A percentile compares a stretch with the other conserved stretches of the same genome.
Evolutionary conservation across 2,329 filamentous ascomycete species (phyloP).

Genomic region (Exophiala sp.): DNA sequence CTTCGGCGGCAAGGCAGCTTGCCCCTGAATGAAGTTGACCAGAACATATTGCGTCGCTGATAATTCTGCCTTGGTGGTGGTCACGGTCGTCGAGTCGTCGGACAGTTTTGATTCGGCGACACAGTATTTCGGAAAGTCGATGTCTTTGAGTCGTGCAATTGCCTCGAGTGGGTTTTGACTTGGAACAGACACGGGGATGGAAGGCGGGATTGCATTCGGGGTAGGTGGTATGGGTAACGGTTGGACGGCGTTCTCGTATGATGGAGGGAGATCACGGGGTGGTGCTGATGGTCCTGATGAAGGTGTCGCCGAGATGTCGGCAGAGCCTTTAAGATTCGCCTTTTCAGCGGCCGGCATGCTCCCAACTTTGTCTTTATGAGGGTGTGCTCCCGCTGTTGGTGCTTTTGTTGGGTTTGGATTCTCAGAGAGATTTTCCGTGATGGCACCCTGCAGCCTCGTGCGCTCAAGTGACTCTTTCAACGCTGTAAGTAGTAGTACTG

Average conservation of each 20-base stretch:
- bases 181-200: conserved; percentile 4
- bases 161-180: conserved; percentile 20
- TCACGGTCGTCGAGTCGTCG: conserved; percentile 28
- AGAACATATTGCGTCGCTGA: conserved; percentile 27
- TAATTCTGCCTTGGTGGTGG: conserved; percentile 28
- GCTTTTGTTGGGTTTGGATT: too few relatives aligned
- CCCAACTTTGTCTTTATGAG: too few relatives aligned
- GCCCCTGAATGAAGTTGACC: conserved; percentile 29
- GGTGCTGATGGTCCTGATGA: too few relatives aligned
- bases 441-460: too few relatives aligned
- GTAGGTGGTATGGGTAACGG: neutral
- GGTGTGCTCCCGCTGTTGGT: too few relatives aligned
- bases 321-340: conserved; percentile 4
- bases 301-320: neutral
- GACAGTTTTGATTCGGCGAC: conserved; percentile 28
- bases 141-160: conserved; percentile 21
- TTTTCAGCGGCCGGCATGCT: conserved; percentile 16
- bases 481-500: too few relatives aligned
- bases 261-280: conserved; percentile 18
- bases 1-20: conserved; percentile 31
- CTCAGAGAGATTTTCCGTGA: too few relatives aligned
- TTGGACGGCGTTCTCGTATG: conserved; percentile 18
- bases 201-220: neutral
- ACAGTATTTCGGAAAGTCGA: conserved; percentile 30
- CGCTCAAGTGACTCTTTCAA: too few relatives aligned